Percentiles rank a stretch among this genome's conserved stretches.
Conservation (phyloP, 2,329 filamentous ascomycete species). For the Trichoderma sp. region DNA sequence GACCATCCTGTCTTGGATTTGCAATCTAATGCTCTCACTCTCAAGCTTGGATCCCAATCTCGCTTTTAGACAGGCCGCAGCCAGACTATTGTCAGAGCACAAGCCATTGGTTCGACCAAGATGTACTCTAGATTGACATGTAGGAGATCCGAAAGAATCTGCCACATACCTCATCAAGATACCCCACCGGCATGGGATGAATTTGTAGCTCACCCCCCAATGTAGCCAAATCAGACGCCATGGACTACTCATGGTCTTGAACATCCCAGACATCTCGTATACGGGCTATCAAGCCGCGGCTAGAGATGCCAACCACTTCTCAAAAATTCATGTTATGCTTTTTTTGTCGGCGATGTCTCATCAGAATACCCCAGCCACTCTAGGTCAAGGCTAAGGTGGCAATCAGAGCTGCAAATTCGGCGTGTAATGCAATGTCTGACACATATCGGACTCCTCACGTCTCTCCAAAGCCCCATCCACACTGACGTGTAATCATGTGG, state of each 20-base stretch:
- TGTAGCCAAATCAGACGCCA: neutral
- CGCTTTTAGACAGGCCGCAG: neutral
- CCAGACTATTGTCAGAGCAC: neutral
- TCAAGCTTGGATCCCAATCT: neutral
- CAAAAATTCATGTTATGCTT: neutral
- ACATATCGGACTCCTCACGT: neutral
- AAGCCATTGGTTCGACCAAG: neutral
- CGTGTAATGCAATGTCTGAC: neutral
- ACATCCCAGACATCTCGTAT: neutral
- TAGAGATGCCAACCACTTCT: neutral
- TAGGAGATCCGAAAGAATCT: neutral
- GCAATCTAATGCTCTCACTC: neutral
- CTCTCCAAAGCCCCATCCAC: neutral
- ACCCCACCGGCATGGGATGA: neutral
- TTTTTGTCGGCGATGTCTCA: neutral
- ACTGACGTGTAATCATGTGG: neutral
- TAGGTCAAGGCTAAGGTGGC: neutral
- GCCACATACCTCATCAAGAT: neutral
- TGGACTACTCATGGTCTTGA: neutral
- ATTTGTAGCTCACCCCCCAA: neutral
- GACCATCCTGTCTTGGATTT: neutral
- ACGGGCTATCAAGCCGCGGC: neutral
- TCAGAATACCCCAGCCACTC: neutral
- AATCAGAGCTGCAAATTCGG: neutral
- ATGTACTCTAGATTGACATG: neutral